Percentiles rank a stretch among this genome's conserved stretches.
These are phyloP conservation scores for Oryza australiensis DNA, from an alignment of 176 grass and related monocot species.

Conservation along the genomic window DNA sequence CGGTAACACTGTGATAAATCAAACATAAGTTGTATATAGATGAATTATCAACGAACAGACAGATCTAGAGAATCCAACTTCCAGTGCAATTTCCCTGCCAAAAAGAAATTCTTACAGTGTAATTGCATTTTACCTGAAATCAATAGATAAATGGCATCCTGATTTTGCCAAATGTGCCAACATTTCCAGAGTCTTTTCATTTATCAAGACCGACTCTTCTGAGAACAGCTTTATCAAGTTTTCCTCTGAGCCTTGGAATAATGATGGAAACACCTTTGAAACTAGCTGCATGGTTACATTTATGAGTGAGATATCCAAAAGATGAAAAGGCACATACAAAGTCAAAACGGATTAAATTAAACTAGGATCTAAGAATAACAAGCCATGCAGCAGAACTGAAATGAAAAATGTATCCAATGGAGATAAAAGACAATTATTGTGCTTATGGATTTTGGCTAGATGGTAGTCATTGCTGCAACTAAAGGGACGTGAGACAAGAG, in stretches of 20 bases:
- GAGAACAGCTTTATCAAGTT: slow-evolving; percentile 69
- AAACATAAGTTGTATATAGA: slow-evolving; percentile 24
- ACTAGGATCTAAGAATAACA: not conserved
- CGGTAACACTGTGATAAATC: not conserved
- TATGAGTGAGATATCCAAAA: slow-evolving; percentile 38
- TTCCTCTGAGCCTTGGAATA: slow-evolving; percentile 61
- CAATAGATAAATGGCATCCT: slow-evolving; percentile 51
- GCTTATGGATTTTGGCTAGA: slow-evolving; percentile 3
- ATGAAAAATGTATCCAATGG: not conserved
- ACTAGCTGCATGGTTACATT: slow-evolving; percentile 55
- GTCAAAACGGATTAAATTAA: slow-evolving; percentile 6
- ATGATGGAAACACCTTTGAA: slow-evolving; percentile 66
- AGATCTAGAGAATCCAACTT: slow-evolving; percentile 28
- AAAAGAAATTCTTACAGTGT: too few relatives aligned
- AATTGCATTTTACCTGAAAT: slow-evolving; percentile 68
- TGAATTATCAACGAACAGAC: slow-evolving; percentile 31
- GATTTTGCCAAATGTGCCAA: slow-evolving; percentile 71
- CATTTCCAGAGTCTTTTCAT: slow-evolving; percentile 74
- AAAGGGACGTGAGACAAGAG: not conserved
- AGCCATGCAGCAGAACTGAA: not conserved
- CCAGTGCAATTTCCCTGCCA: not conserved
- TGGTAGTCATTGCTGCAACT: not conserved
- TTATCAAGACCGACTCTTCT: slow-evolving; percentile 54
- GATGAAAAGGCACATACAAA: slow-evolving; percentile 12
- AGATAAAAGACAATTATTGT: not conserved